phyloP scores from a whole-genome alignment of 108 stramenopile genomes.

The Cyclotella choctawhatcheeana region DNA sequence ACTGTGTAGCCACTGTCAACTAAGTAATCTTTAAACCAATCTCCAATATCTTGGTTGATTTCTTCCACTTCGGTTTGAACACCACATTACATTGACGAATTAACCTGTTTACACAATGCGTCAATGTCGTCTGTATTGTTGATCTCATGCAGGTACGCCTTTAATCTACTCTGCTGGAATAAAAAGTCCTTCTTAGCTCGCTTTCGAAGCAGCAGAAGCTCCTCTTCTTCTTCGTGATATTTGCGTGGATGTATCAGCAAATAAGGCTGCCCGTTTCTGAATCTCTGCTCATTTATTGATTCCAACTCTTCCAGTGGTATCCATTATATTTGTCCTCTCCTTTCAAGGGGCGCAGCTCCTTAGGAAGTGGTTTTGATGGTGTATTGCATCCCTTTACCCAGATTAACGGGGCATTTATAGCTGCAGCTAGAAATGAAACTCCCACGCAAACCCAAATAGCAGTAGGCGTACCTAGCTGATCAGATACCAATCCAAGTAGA shows the following conservation, averaged over 20 bases:
- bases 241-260: conserved; percentile 38
- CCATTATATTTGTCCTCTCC: conserved; percentile 46
- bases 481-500: conserved; percentile 59
- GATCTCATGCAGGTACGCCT: background rate
- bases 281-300: conserved; percentile 32
- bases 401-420: conserved; percentile 52
- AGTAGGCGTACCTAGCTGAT: conserved; percentile 39
- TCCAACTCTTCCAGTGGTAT: conserved; percentile 44
- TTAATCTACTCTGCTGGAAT: conserved; percentile 4
- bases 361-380: conserved; percentile 19
- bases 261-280: conserved; percentile 21
- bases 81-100: background rate
- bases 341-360: conserved; percentile 8
- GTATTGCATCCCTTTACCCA: conserved; percentile 37
- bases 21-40: conserved; percentile 59
- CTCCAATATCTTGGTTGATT: conserved; percentile 34
- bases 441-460: conserved; percentile 33
- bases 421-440: conserved; percentile 47
- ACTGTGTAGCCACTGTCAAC: conserved; percentile 46
- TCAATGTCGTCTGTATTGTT: background rate
- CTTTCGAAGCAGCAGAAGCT: conserved; percentile 20
- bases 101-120: background rate
- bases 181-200: conserved; percentile 29
- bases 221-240: conserved; percentile 56
- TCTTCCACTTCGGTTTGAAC: conserved; percentile 8